Conservation (phyloP, 352 stramenopile genomes). For the Globisporangium echinulatum region DNA sequence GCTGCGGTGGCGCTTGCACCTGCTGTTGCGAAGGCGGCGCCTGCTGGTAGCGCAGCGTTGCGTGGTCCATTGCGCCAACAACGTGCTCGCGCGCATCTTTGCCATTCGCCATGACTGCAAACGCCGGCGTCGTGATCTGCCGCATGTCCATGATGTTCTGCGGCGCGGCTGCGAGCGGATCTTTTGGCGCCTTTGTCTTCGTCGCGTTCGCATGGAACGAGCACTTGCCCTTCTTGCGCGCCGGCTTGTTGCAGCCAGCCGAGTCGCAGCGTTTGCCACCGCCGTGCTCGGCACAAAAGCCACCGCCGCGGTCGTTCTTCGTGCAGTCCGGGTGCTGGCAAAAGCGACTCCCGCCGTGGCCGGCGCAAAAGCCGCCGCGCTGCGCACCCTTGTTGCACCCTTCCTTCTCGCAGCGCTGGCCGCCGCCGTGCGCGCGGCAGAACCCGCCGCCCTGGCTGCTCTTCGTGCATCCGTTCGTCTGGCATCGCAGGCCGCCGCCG, state of each 20-base stretch:
- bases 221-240: slow-evolving; percentile 84
- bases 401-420: slow-evolving; percentile 77
- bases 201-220: slow-evolving; percentile 76
- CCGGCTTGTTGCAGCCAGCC: slow-evolving; percentile 70
- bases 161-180: slow-evolving; percentile 26
- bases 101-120: slow-evolving; percentile 8
- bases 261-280: slow-evolving; percentile 79
- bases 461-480: slow-evolving; percentile 73
- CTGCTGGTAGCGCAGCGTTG: slow-evolving; percentile 33
- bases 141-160: slow-evolving; percentile 81
- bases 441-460: slow-evolving; percentile 78
- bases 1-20: neutral
- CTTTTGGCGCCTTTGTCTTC: slow-evolving; percentile 63
- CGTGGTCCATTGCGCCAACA: slow-evolving; percentile 26
- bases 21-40: neutral
- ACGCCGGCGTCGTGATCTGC: slow-evolving; percentile 66
- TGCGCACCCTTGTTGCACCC: slow-evolving; percentile 82
- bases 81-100: slow-evolving; percentile 37
- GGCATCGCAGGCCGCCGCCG: slow-evolving; percentile 73
- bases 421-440: slow-evolving; percentile 76
- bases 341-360: slow-evolving; percentile 74
- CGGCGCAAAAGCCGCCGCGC: slow-evolving; percentile 70
- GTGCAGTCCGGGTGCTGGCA: slow-evolving; percentile 84
- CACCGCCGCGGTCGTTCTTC: slow-evolving; percentile 83
- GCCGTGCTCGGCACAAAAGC: slow-evolving; percentile 82